Evolutionary conservation across 495 filamentous ascomycete species (phyloP), one percentile per base, ranked within the genome.

Genomic region (Clohesyomyces aquaticus): DNA sequence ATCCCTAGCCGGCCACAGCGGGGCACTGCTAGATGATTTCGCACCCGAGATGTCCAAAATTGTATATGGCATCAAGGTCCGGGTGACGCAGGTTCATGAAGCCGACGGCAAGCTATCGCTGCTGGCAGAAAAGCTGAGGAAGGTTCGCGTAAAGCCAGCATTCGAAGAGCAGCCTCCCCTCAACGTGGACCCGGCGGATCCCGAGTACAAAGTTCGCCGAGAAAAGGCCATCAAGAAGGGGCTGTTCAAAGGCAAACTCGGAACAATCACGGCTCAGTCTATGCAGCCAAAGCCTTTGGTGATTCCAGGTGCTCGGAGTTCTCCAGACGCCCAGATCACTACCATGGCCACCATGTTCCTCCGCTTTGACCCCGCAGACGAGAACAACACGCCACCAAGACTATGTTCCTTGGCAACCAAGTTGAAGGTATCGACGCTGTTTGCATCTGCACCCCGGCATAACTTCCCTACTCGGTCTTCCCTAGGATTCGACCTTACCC

Each of bases 181-280:
- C 53, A 86, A 81, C 61, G 73, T 89, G 48, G 77, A 79, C 22
- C 78, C 80, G 21, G 75, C 81, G 14, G 82, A 87, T 63, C 71
- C 78, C n/a, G 77, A 87, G 47, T 96, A 93, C 72, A 77, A 78
- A 35, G 80, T 90, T 55, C 82, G 84, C 28, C 86, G 84, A 73
- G 87, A 91, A 69, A 97, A 96, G 78, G 79, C 79, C 11, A 76
- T 98, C 35, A 86, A 83, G 61, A 91, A 88, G 61, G 90, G 88
- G 12, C 73, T 94, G n/a, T 81, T 98, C 66, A 84, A 88, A 21
- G 80, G 86, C 21, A 93, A 88, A 71, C 75, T 91, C 0, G 94
- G 94, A 25, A 82, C 81, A 0, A 65, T 97, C 22, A 85, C 85
- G 11, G 86, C 88, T 42, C 80, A 88, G n/a, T 84, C 90, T 0